Evolutionary conservation across 2,329 filamentous ascomycete genomes (phyloP).

Genomic region (Domatiomyces catenatus): DNA sequence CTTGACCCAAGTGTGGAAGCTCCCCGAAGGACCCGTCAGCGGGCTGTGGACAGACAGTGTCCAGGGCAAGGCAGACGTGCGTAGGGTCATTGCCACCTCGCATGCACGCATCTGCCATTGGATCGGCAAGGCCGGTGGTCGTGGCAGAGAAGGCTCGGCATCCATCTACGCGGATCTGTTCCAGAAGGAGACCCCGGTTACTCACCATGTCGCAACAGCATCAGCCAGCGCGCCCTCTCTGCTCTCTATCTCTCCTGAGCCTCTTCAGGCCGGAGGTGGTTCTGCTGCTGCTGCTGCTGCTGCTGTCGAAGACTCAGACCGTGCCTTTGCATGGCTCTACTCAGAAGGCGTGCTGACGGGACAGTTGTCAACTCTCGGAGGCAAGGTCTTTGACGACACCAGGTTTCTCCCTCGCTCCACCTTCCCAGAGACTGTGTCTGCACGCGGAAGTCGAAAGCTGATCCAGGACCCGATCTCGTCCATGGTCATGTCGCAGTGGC

Average conservation of each 20-base stretch:
- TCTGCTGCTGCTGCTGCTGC: slow-evolving; percentile 3
- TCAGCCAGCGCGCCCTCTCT: slow-evolving; percentile 46
- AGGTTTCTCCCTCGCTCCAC: slow-evolving; percentile 62
- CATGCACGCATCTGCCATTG: slow-evolving; percentile 66
- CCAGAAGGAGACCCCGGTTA: slow-evolving; percentile 64
- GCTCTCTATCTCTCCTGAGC: slow-evolving; percentile 63
- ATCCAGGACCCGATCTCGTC: slow-evolving; percentile 60
- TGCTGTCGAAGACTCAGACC: slow-evolving; percentile 32
- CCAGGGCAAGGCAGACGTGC: slow-evolving; percentile 50
- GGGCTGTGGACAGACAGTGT: slow-evolving; percentile 73
- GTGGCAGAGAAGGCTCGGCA: slow-evolving; percentile 60
- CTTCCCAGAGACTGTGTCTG: slow-evolving; percentile 52
- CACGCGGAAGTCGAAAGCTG: slow-evolving; percentile 48
- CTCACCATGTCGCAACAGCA: slow-evolving; percentile 55
- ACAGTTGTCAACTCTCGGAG: slow-evolving; percentile 58
- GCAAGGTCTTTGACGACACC: slow-evolving; percentile 60
- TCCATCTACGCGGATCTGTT: slow-evolving; percentile 81
- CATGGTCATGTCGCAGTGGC: slow-evolving; percentile 82
- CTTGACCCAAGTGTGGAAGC: slow-evolving; percentile 65
- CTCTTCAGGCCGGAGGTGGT: slow-evolving; percentile 32
- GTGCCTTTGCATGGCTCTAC: slow-evolving; percentile 80
- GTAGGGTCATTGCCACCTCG: slow-evolving; percentile 67
- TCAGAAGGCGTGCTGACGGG: slow-evolving; percentile 79
- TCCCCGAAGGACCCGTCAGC: slow-evolving; percentile 67
- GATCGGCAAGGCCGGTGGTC: slow-evolving; percentile 57